Percentiles rank a stretch among this genome's conserved stretches.
phyloP scores from a whole-genome alignment of 2,329 filamentous ascomycete genomes.

The Sarocladium oryzae region DNA sequence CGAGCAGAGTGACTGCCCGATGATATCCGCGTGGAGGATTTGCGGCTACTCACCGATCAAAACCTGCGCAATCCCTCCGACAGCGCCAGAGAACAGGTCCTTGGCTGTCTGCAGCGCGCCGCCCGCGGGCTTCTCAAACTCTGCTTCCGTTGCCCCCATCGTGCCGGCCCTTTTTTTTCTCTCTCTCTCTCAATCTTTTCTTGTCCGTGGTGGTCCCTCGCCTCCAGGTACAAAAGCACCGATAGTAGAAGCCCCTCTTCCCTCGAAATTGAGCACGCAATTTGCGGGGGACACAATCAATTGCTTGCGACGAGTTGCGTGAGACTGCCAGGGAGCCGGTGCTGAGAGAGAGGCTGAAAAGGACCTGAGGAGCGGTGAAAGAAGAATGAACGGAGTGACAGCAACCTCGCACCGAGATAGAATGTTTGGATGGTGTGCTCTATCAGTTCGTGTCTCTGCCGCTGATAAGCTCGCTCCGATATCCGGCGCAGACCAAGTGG shows the following conservation, averaged over 20 bases:
- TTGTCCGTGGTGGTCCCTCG: not conserved
- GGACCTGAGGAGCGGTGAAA: not conserved
- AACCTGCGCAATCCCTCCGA: slow-evolving; percentile 89
- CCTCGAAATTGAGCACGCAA: not conserved
- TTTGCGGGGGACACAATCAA: not conserved
- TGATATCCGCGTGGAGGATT: too few species aligned
- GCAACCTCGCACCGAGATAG: too few species aligned
- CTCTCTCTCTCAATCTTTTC: too few species aligned
- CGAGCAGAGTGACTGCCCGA: too few species aligned
- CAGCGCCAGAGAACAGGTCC: slow-evolving; percentile 85
- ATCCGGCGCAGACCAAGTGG: slow-evolving; percentile 5
- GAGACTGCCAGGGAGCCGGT: not conserved
- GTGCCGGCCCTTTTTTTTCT: not conserved
- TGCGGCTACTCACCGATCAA: slow-evolving; percentile 59
- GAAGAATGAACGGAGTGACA: not conserved
- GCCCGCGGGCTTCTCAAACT: slow-evolving; percentile 26
- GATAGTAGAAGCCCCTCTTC: not conserved
- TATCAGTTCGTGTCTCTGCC: slow-evolving; percentile 7
- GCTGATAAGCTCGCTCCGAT: slow-evolving; percentile 6
- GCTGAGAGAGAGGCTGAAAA: not conserved
- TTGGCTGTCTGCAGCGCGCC: slow-evolving; percentile 61
- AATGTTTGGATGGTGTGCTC: slow-evolving; percentile 6
- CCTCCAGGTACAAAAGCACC: too few species aligned
- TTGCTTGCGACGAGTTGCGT: not conserved
- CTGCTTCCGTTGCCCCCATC: slow-evolving; percentile 33